These are phyloP conservation scores for Paradendryphiella salina DNA, from an alignment of 2,329 filamentous ascomycete genomes.

Conservation along the genomic window DNA sequence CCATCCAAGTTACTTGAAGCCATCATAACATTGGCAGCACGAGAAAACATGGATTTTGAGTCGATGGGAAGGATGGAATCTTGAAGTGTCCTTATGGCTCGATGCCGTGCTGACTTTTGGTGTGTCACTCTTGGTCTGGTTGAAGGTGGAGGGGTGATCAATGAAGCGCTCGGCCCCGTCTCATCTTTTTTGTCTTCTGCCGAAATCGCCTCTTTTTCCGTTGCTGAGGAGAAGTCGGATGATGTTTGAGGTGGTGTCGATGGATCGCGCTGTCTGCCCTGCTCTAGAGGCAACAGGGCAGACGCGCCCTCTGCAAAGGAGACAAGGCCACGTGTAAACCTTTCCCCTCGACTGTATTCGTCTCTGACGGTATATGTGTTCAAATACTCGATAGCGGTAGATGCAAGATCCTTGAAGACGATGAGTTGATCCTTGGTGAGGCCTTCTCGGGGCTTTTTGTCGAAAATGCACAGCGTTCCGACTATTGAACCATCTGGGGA, in stretches of 20 bases:
- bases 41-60: conserved; percentile 39
- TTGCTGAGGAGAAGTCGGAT: background rate
- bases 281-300: conserved; percentile 23
- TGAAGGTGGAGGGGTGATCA: background rate
- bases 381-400: conserved; percentile 33
- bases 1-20: conserved; percentile 41
- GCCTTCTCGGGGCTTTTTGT: conserved; percentile 23
- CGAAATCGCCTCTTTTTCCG: background rate
- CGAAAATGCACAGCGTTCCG: conserved; percentile 32
- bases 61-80: conserved; percentile 36
- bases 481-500: conserved; percentile 32
- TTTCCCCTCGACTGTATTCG: conserved; percentile 32
- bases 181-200: background rate
- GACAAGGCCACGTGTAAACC: conserved; percentile 37
- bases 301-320: conserved; percentile 38
- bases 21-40: conserved; percentile 41
- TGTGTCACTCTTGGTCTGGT: conserved; percentile 1
- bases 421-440: conserved; percentile 18
- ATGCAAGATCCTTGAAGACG: conserved; percentile 30
- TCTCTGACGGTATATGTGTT: conserved; percentile 34
- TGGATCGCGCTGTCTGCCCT: background rate
- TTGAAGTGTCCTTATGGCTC: conserved; percentile 28
- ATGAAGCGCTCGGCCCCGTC: background rate
- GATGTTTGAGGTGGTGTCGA: background rate
- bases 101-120: conserved; percentile 15